Percentiles rank a stretch among this genome's conserved stretches.
Conservation (phyloP, 1,139 yeast species). For the Pichia sp. region DNA sequence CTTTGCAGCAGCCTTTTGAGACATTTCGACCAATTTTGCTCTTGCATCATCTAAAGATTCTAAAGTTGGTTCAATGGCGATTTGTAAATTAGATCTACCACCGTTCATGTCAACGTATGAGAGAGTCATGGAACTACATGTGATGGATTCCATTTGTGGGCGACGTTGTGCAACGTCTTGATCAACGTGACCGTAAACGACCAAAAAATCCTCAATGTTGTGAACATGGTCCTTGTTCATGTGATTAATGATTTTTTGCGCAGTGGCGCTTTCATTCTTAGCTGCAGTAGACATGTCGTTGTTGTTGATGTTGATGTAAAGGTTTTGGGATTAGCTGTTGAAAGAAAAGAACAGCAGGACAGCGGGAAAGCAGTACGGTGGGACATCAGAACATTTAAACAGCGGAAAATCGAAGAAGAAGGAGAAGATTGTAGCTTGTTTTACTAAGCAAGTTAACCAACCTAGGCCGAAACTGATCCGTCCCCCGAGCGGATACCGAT, state of each 20-base stretch:
- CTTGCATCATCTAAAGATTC: slow-evolving; percentile 46
- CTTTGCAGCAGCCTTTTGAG: slow-evolving; percentile 56
- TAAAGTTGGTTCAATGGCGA: slow-evolving; percentile 48
- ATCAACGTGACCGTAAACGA: slow-evolving; percentile 45
- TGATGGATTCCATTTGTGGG: slow-evolving; percentile 39
- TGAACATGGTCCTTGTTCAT: slow-evolving; percentile 71
- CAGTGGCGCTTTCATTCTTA: background rate
- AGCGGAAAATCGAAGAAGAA: too few species aligned
- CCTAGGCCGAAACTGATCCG: too few species aligned
- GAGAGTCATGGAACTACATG: slow-evolving; percentile 32
- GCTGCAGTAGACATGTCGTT: slow-evolving; percentile 1
- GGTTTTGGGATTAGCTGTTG: too few species aligned
- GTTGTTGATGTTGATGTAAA: too few species aligned
- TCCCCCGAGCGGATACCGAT: too few species aligned
- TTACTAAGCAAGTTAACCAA: too few species aligned
- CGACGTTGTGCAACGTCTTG: slow-evolving; percentile 8
- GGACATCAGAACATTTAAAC: too few species aligned
- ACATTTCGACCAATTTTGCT: slow-evolving; percentile 57
- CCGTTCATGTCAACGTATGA: slow-evolving; percentile 20
- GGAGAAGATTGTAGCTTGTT: too few species aligned
- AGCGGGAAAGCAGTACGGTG: too few species aligned
- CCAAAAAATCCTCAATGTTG: slow-evolving; percentile 64
- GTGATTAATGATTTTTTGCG: slow-evolving; percentile 45
- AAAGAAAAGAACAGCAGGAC: too few species aligned
- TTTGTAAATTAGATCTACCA: slow-evolving; percentile 12